These are phyloP conservation scores for Ogataea pilisensis DNA, from an alignment of 805 yeast genomes.

Conservation along the genomic window DNA sequence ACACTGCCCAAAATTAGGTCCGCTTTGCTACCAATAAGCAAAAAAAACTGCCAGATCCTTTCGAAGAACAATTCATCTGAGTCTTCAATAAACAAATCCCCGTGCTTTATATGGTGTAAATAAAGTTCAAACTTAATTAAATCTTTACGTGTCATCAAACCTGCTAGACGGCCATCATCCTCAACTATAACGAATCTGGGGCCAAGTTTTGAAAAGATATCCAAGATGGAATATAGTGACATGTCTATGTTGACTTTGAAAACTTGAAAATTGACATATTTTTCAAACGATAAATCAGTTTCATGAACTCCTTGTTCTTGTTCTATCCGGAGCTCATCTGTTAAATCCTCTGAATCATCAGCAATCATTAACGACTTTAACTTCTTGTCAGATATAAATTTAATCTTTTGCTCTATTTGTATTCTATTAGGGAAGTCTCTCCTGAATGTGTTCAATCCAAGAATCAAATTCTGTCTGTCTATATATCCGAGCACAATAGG, in stretches of 20 bases:
- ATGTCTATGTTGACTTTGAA: slow-evolving; percentile 50
- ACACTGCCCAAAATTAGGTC: background rate
- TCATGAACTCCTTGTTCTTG: background rate
- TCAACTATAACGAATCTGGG: slow-evolving; percentile 72
- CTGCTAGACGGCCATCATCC: slow-evolving; percentile 56
- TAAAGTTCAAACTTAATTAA: slow-evolving; percentile 56
- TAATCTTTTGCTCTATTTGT: slow-evolving; percentile 7
- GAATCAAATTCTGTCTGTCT: slow-evolving; percentile 37
- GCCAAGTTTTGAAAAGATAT: slow-evolving; percentile 73
- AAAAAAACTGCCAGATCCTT: slow-evolving; percentile 14
- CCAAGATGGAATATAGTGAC: slow-evolving; percentile 57
- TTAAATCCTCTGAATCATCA: background rate
- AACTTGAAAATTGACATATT: slow-evolving; percentile 52
- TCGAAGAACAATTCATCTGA: slow-evolving; percentile 19
- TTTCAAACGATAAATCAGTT: slow-evolving; percentile 23
- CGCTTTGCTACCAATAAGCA: slow-evolving; percentile 3
- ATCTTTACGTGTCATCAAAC: slow-evolving; percentile 84
- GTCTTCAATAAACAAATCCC: slow-evolving; percentile 22
- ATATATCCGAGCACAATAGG: slow-evolving; percentile 45
- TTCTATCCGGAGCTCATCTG: slow-evolving; percentile 1
- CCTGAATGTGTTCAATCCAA: slow-evolving; percentile 25
- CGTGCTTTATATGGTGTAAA: slow-evolving; percentile 26
- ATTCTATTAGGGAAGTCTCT: slow-evolving; percentile 4
- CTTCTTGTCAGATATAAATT: slow-evolving; percentile 11
- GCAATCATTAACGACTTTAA: background rate